These are phyloP conservation scores for Amaranthus tricolor DNA, from an alignment of 179 eudicot genomes.

Conservation along the genomic window DNA sequence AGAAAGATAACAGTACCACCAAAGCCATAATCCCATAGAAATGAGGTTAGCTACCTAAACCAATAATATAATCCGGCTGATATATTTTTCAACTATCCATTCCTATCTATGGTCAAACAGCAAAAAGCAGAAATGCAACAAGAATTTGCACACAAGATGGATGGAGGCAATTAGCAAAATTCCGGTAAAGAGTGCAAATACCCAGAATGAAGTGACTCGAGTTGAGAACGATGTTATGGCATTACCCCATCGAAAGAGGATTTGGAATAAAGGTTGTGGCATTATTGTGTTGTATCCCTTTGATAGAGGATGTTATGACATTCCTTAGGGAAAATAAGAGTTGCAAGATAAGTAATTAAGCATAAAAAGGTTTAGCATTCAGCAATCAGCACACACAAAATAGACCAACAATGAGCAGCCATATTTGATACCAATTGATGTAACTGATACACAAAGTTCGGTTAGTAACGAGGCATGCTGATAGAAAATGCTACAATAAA, in stretches of 20 bases:
- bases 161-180: background rate
- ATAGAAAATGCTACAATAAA: background rate
- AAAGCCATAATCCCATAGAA: background rate
- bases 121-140: background rate
- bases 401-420: background rate
- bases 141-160: background rate
- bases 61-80: too few species aligned
- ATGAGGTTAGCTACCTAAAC: too few species aligned
- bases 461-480: background rate
- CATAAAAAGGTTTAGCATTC: background rate
- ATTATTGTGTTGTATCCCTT: too few species aligned
- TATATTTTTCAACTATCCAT: too few species aligned
- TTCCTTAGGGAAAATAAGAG: background rate
- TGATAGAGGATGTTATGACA: background rate
- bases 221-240: too few species aligned
- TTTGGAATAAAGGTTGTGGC: too few species aligned
- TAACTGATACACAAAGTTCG: background rate
- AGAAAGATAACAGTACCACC: background rate
- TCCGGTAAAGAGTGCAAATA: background rate
- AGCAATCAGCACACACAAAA: background rate
- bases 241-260: too few species aligned
- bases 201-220: background rate
- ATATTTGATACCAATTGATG: background rate
- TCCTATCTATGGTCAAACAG: too few species aligned
- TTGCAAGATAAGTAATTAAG: background rate